A percentile compares a stretch with the other conserved stretches of the same genome.
These are phyloP conservation scores for Nicotiana undulata DNA, from an alignment of 257 asterid genomes.

Conservation along the genomic window DNA sequence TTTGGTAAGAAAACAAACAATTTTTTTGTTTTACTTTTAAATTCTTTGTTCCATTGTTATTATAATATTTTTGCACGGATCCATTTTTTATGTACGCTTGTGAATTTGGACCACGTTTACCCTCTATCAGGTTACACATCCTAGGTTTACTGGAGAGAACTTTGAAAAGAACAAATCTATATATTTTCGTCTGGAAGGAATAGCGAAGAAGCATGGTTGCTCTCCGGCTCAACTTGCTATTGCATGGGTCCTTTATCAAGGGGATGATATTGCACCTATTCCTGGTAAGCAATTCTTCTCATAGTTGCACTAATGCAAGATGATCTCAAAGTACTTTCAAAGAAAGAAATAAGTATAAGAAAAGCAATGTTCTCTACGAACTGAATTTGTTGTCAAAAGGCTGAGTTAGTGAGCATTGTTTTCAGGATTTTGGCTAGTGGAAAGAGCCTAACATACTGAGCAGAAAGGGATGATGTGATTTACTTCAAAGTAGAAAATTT, in stretches of 20 bases:
- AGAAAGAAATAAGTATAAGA: background rate
- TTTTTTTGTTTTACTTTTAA: background rate
- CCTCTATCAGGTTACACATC: constrained; percentile 27
- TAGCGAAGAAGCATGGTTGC: constrained; percentile 45
- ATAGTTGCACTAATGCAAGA: background rate
- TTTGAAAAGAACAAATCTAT: constrained; percentile 54
- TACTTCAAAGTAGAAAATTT: background rate
- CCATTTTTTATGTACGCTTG: background rate
- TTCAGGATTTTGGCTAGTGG: background rate
- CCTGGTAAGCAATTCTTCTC: constrained; percentile 35
- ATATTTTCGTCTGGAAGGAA: constrained; percentile 34
- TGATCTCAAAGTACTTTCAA: background rate
- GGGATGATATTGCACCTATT: constrained; percentile 44
- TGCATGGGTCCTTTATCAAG: constrained; percentile 58
- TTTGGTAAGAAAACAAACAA: constrained; percentile 25
- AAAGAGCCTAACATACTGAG: background rate
- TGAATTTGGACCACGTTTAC: background rate
- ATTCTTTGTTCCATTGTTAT: background rate
- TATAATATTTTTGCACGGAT: background rate
- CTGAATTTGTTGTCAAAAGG: background rate
- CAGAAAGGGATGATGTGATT: background rate
- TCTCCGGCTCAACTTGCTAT: constrained; percentile 58
- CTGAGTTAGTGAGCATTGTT: background rate
- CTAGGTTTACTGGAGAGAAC: constrained; percentile 54
- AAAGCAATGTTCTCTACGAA: background rate